Evolutionary conservation across 768 basidiomycete species (phyloP), one percentile per base, ranked within the genome.

Genomic region (Leucocoprinus sp.): DNA sequence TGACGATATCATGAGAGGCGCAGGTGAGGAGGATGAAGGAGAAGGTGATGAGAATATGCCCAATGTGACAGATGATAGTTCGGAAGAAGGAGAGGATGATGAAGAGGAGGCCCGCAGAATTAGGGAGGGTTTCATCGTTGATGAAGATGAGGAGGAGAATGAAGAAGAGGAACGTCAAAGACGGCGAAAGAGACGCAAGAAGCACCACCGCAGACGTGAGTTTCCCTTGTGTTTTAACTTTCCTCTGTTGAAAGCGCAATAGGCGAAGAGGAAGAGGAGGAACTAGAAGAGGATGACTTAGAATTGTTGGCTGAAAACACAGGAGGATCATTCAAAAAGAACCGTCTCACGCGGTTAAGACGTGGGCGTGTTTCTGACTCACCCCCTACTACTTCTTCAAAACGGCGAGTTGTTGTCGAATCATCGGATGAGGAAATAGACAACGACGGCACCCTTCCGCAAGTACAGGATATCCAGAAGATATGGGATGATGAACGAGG

Each of bases 241-340:
- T 47, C 45, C 42, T 49, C 14, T 37, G 38, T 40, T 44, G 48
- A 46, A 52, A 29, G 31, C 47, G 40, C 46, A 22, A 28, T 45
- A 60, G 54, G 53, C 62, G 69, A 68, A 55, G 69, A 73, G 52
- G 75, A 79, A 49, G 78, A 79, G 44, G 80, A 85, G 52, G 80
- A 67, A 12, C 64, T 98, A 40, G 93, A 96, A 52, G 96, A 97
- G 26, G 96, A 98, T 55, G 96, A 98, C 61, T 63, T 98, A 38
- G 93, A 92, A 22, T 54, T 78, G 72, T 81, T 69, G 72, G 96
- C 71, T 53, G 95, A 95, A 57, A 97, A 96, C 54, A 91, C 89
- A 8, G 93, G 95, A 8, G 72, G 78, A 2, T 74, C 80, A 2
- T 84, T 86, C 63, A 78, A 81, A 58, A 80, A 78, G 55, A 66